Conservation (phyloP, 2,329 filamentous ascomycete species). For the Stachybotrys elegans region DNA sequence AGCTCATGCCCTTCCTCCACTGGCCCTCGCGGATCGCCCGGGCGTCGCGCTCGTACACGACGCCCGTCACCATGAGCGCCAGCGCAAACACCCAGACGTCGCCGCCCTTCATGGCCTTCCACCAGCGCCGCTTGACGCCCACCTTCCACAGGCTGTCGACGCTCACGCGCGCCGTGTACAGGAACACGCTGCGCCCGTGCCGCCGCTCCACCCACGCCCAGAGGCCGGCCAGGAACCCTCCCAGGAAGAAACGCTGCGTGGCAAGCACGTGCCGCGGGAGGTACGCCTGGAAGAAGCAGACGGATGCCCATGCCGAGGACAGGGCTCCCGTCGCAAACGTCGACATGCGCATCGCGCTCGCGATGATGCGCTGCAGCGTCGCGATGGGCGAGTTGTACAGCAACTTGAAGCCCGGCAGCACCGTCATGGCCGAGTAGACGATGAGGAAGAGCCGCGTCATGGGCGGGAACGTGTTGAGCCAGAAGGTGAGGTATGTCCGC, state of each 20-base stretch:
- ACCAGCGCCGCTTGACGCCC: slow-evolving; percentile 84
- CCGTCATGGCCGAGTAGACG: slow-evolving; percentile 62
- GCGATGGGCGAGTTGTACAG: slow-evolving; percentile 66
- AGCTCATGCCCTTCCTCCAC: slow-evolving; percentile 68
- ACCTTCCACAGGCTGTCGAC: slow-evolving; percentile 88
- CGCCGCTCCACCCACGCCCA: slow-evolving; percentile 75
- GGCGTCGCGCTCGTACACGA: slow-evolving; percentile 69
- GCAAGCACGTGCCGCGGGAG: slow-evolving; percentile 71
- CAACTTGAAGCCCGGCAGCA: slow-evolving; percentile 61
- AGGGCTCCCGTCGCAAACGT: slow-evolving; percentile 74
- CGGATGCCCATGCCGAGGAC: slow-evolving; percentile 79
- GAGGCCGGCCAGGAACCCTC: slow-evolving; percentile 77
- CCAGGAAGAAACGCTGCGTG: slow-evolving; percentile 83
- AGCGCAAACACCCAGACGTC: slow-evolving; percentile 81
- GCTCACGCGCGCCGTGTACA: slow-evolving; percentile 74
- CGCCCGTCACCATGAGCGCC: slow-evolving; percentile 72
- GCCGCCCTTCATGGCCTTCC: slow-evolving; percentile 75
- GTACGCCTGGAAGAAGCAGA: slow-evolving; percentile 81
- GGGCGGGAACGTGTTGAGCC: slow-evolving; percentile 75
- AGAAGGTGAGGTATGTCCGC: slow-evolving; percentile 82
- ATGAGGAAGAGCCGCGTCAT: slow-evolving; percentile 74
- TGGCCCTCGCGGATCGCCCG: slow-evolving; percentile 60
- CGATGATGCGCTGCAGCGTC: slow-evolving; percentile 61
- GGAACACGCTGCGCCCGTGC: slow-evolving; percentile 62
- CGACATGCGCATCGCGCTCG: slow-evolving; percentile 67